phyloP scores from a whole-genome alignment of 2,329 filamentous ascomycete species.

The Exophiala sp. region DNA sequence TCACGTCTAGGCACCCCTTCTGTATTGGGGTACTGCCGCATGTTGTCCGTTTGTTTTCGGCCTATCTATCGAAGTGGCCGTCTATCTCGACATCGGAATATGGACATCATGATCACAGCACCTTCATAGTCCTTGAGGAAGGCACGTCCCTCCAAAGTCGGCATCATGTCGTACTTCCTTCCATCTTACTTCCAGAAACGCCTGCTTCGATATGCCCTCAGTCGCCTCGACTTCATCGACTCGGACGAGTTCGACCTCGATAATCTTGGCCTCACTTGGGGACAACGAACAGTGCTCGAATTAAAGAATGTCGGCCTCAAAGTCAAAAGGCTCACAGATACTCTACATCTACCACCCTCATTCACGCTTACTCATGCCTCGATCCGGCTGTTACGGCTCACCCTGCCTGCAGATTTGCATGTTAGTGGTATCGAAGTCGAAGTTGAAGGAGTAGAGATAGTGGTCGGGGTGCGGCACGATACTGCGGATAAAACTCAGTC shows the following conservation, averaged over 20 bases:
- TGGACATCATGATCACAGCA: conserved; percentile 9
- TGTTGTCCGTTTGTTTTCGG: not conserved
- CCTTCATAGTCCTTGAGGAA: conserved; percentile 7
- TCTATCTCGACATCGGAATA: not conserved
- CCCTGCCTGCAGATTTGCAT: conserved; percentile 83
- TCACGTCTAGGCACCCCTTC: not conserved
- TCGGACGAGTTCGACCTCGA: conserved; percentile 82
- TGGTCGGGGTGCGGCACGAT: conserved; percentile 19
- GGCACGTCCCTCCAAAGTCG: conserved; percentile 1
- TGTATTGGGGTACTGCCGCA: not conserved
- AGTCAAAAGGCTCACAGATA: conserved; percentile 21
- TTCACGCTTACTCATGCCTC: conserved; percentile 50
- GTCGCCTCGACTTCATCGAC: conserved; percentile 80
- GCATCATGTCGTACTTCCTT: conserved; percentile 68
- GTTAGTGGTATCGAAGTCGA: conserved; percentile 78
- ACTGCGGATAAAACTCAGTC: conserved; percentile 33
- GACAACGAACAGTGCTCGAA: conserved; percentile 77
- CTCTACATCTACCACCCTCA: conserved; percentile 29
- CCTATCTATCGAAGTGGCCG: not conserved
- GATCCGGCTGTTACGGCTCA: conserved; percentile 72
- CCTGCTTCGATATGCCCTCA: conserved; percentile 80
- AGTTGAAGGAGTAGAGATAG: conserved; percentile 72
- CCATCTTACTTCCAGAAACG: conserved; percentile 80
- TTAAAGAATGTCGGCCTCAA: conserved; percentile 71
- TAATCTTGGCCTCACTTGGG: conserved; percentile 77